Percentiles rank a stretch among this genome's conserved stretches.
Conservation (phyloP, 257 asterid genomes). For the Solanum neorickii region DNA sequence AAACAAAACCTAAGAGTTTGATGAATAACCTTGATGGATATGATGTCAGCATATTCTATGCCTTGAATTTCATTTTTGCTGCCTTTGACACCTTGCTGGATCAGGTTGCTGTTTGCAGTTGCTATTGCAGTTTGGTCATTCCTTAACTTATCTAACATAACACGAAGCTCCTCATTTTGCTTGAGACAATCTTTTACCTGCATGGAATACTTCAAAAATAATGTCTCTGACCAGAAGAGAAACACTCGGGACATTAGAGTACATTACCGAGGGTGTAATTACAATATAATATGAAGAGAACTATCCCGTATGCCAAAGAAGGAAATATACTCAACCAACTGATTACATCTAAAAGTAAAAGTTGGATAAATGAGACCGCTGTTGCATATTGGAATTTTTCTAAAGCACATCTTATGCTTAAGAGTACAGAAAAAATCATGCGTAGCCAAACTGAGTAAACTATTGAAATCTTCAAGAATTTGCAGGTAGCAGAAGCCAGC, state of each 20-base stretch:
- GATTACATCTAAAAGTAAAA: not conserved
- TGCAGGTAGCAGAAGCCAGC: not conserved
- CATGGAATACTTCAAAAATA: not conserved
- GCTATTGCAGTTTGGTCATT: constrained; percentile 38
- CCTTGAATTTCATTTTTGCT: constrained; percentile 22
- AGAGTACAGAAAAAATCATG: not conserved
- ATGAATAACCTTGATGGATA: constrained; percentile 54
- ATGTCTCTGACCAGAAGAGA: not conserved
- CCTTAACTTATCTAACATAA: constrained; percentile 54
- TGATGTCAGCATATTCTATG: constrained; percentile 27
- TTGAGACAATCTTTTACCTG: constrained; percentile 74
- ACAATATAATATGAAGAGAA: not conserved
- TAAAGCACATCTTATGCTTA: not conserved
- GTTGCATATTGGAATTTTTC: not conserved
- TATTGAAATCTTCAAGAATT: not conserved
- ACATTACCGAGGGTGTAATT: not conserved
- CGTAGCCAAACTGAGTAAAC: not conserved
- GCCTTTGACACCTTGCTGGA: constrained; percentile 21
- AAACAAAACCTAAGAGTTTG: not conserved
- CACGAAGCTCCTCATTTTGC: constrained; percentile 84
- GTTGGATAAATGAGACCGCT: not conserved
- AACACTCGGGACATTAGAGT: not conserved
- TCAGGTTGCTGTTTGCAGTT: constrained; percentile 19
- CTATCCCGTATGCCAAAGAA: not conserved
- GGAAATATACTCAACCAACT: not conserved